Base-by-base conservation (phyloP, 495 filamentous ascomycete genomes). In the Penicillium steckii region DNA sequence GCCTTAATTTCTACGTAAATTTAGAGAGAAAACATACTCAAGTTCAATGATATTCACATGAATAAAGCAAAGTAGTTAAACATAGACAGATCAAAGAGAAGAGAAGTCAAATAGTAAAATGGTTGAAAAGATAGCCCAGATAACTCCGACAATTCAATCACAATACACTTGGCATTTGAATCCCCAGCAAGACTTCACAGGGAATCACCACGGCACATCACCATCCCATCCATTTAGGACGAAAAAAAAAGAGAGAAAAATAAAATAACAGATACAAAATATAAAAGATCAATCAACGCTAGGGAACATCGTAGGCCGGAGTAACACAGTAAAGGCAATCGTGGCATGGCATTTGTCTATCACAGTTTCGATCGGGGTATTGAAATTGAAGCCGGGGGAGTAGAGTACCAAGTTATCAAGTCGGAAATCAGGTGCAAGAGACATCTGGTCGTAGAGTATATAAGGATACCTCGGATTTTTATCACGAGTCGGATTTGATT, bases 281-380 rank as follows among this genome's bases (percentile, higher is more conserved):
- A 41, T 5, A 41, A 41, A 21, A 18, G n/a, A 8, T 24, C 12
- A 42, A 40, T 29, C 24, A 47, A 52, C 30, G 52, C 40, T 55
- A 8, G 24, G 38, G 27, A 40, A 21, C 22, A 25, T 32, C 8
- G 8, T 19, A 23, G 18, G 3, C 7, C 10, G 13, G 18, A 41
- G 38, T 10, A 41, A 9, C 17, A 22, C 18, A 23, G 38, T 19
- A 51, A 21, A 35, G 46, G 3, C 46, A 48, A 56, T 50, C 42
- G 52, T 56, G 18, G 30, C 38, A 66, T 50, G 48, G 53, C 55
- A 55, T 59, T 58, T 38, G 53, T 63, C 56, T 63, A 63, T 57
- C 50, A 50, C 27, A 60, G 27, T 55, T 51, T 55, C 33, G 53
- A 53, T 53, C 49, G 56, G 56, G 56, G 56, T 59, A 59, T 61